These are phyloP conservation scores for Lathyrus sativus DNA, from an alignment of 306 rosid genomes.

Conservation along the genomic window DNA sequence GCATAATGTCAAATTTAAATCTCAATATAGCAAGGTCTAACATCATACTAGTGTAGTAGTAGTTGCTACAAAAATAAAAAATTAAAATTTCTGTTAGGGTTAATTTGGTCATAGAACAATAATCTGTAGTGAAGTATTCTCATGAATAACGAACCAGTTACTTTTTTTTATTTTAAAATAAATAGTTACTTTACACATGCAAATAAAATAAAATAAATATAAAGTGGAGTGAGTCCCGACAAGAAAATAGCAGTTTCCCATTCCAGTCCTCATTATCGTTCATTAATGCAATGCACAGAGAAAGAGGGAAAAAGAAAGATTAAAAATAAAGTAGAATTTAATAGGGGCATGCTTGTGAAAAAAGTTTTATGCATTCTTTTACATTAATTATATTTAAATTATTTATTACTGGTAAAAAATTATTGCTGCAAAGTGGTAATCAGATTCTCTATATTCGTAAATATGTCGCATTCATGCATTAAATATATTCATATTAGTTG, in stretches of 20 bases:
- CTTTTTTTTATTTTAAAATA: neutral
- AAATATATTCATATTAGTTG: too few relatives aligned
- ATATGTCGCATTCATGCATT: too few relatives aligned
- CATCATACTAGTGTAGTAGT: neutral
- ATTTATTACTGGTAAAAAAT: too few relatives aligned
- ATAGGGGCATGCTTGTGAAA: neutral
- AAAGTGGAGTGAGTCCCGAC: constrained; percentile 52
- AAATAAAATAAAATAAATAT: constrained; percentile 1
- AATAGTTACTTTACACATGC: neutral
- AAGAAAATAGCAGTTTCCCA: constrained; percentile 49
- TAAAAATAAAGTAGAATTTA: neutral
- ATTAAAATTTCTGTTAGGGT: neutral
- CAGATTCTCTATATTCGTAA: too few relatives aligned
- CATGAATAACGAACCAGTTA: neutral
- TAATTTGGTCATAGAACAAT: constrained; percentile 32
- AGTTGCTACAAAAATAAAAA: neutral
- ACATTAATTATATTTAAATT: neutral
- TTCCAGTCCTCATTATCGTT: constrained; percentile 46
- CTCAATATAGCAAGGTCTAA: neutral
- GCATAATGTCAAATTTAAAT: too few relatives aligned
- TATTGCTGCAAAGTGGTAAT: too few relatives aligned
- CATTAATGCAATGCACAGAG: constrained; percentile 55
- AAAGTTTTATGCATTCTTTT: neutral
- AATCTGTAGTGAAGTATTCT: constrained; percentile 18
- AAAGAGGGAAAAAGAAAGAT: constrained; percentile 26